Base-by-base conservation (phyloP, 441 rosid genomes). In the Mallotus japonicus region DNA sequence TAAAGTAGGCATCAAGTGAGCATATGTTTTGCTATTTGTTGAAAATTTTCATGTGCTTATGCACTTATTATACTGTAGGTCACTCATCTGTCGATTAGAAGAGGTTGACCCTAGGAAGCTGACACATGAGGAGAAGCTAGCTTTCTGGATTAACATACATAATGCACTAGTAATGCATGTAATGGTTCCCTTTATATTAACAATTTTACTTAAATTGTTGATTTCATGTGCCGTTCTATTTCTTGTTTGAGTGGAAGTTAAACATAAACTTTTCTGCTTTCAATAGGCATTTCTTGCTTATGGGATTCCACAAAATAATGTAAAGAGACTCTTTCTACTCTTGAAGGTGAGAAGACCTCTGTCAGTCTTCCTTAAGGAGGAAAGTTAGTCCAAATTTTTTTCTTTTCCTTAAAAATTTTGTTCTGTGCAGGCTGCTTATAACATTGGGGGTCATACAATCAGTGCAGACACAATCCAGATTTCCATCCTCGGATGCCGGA, bases 141-240 rank as follows among this genome's bases (percentile, higher is more conserved):
- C 99, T 17, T 95, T 95, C 82, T 95, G 97, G 99, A 88, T 92
- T 80, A 95, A 95, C 53, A 73, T 92, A 71, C 99, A 95, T 82
- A 95, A 95, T 74, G 89, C 97, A 17, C 72, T 92, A 57, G 95
- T 89, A 80, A 95, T 92, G 99, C 99, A 95, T 87, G 99, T 95
- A 28, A 88, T 66, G 67, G 12, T 75, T 76, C 73, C 70, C 68
- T 54, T 53, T 59, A 44, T 42, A n/a, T 17, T 22, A 54, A 47
- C 49, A 24, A 40, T 69, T 50, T 73, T 49, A 2, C 58, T 64
- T 54, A 55, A 58, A 13, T 6, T 19, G 11, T 62, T 62, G 19
- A 56, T 42, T 66, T 32, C 17, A 58, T 60, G 5, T 42, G 17
- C 1, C 8, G 61, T 68, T 62, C 12, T 61, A 9, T 62, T 56